These are phyloP conservation scores for Rosa chinensis DNA, from an alignment of 306 rosid species.

Conservation along the genomic window DNA sequence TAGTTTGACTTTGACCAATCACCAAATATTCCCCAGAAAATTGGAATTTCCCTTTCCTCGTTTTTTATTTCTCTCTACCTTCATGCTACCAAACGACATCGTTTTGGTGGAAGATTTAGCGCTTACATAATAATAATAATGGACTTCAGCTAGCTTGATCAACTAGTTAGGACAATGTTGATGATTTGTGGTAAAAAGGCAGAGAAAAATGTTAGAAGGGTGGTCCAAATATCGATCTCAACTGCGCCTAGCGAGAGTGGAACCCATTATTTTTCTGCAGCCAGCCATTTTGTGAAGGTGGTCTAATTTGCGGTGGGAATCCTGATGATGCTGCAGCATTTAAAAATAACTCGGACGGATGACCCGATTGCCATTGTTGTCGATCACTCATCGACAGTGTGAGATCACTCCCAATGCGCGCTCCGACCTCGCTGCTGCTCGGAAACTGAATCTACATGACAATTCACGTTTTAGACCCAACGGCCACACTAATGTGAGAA, in stretches of 20 bases:
- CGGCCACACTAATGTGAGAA: background rate
- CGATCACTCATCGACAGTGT: constrained; percentile 50
- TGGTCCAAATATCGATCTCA: background rate
- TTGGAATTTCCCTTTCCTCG: constrained; percentile 6
- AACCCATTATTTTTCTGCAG: constrained; percentile 65
- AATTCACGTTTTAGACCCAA: background rate
- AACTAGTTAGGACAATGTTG: background rate
- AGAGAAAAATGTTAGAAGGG: background rate
- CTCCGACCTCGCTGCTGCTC: constrained; percentile 60
- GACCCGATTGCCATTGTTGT: constrained; percentile 51
- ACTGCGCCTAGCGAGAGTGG: constrained; percentile 42
- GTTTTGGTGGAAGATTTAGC: background rate
- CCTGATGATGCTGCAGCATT: constrained; percentile 99
- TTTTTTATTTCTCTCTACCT: constrained; percentile 14
- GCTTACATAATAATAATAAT: constrained; percentile 2
- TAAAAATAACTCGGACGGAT: constrained; percentile 47
- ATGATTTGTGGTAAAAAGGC: background rate
- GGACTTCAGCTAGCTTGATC: too few relatives aligned
- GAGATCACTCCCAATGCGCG: constrained; percentile 59
- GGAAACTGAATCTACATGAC: constrained; percentile 42
- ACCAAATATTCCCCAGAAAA: constrained; percentile 44
- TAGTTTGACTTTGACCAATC: constrained; percentile 60
- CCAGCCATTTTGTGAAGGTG: constrained; percentile 45
- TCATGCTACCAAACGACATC: constrained; percentile 5
- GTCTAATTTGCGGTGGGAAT: constrained; percentile 74